Evolutionary conservation across 768 basidiomycete species (phyloP).

Genomic region (Arthromyces matolae): DNA sequence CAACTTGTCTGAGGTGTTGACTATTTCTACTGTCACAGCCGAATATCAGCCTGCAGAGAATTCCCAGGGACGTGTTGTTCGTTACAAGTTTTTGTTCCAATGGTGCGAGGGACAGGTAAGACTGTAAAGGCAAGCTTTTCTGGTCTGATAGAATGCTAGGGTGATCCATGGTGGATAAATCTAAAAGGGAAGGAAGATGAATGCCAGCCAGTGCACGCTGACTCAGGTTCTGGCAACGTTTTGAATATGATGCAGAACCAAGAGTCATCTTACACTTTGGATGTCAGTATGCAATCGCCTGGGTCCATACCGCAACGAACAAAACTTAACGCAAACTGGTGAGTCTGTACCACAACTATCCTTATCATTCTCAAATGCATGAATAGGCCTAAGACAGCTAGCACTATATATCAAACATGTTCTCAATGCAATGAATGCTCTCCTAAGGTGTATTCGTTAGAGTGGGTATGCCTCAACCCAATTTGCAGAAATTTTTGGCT

Average conservation of each 20-base stretch:
- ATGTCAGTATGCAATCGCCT: too few relatives aligned
- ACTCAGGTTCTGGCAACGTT: too few relatives aligned
- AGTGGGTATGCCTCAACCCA: constrained; percentile 65
- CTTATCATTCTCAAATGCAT: background rate
- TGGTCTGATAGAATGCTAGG: constrained; percentile 23
- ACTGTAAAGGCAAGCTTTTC: background rate
- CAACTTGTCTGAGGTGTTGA: background rate
- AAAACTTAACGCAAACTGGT: background rate
- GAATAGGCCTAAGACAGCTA: constrained; percentile 18
- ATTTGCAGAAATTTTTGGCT: constrained; percentile 57
- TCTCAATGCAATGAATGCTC: constrained; percentile 39
- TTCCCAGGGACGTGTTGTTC: constrained; percentile 50
- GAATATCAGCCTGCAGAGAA: constrained; percentile 57
- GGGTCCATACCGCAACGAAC: too few relatives aligned
- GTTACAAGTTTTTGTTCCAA: constrained; percentile 82
- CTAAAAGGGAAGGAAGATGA: background rate
- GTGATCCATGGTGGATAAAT: constrained; percentile 43
- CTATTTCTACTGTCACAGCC: constrained; percentile 34
- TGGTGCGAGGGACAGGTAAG: constrained; percentile 73
- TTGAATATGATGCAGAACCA: too few relatives aligned
- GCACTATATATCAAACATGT: constrained; percentile 32
- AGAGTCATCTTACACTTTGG: too few relatives aligned
- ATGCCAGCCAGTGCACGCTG: too few relatives aligned
- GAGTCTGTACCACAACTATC: background rate
- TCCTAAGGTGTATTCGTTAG: constrained; percentile 49